Base-by-base conservation (phyloP, 139 green algal genomes). In the Coelastrella sp. region DNA sequence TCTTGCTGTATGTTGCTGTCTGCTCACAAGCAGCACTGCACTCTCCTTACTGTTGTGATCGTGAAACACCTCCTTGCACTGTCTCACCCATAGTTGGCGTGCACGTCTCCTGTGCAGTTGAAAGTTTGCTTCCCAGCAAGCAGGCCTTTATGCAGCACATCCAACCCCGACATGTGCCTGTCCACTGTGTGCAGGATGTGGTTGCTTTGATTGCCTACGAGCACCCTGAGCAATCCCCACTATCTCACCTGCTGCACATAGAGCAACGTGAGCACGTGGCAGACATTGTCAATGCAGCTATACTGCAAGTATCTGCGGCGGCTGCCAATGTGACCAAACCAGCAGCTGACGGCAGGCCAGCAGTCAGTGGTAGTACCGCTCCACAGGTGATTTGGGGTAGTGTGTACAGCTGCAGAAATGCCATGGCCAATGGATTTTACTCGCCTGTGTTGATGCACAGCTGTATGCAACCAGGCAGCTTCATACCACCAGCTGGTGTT, bases 171-270 rank as follows among this genome's bases (percentile, higher is more conserved):
- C 68, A 11, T 76, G 68, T 70, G 63, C 63, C 63, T 70, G 12
- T 70, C 12, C 15, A 17, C 15, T 14, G 63, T 70, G 63, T 79
- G 89, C 92, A 92, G 49, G 95, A 97, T 20, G 93, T 96, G 17
- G 92, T 98, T 0, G 96, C 96, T 0, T 88, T 98, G 12, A 87
- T 98, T 8, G 96, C 96, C 0, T 98, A 98, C 90, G 91, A 95
- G 82, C 63, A 94, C 6, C 95, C 96, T 6, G 88, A 93, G 78
- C 85, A 91, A 66, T 96, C 95, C 0, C 91, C 94, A 0, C 80
- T 98, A 79, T 86, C 87, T 0, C 84, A 94, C 85, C 92, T 98
- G 49, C 85, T 98, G 89, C 49, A 88, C 11, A 74, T 78, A 4
- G 59, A 27, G 19, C 95, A 96, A 90, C 93, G 96, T 0, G 96